Base-by-base conservation (phyloP, 495 filamentous ascomycete genomes). In the Podospora australis region DNA sequence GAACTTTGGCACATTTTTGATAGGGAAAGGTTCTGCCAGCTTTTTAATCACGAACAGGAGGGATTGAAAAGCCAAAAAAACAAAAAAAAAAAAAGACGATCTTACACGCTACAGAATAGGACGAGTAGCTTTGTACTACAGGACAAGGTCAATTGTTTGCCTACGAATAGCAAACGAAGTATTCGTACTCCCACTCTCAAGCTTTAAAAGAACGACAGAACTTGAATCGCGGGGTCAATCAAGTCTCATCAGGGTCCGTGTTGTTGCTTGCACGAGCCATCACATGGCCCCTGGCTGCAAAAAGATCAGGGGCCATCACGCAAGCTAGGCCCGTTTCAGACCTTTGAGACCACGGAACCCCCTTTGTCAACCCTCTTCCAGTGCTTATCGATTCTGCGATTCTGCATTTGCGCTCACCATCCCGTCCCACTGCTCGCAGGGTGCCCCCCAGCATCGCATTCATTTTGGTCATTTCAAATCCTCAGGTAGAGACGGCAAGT, bases 291-390 rank as follows among this genome's bases (percentile, higher is more conserved):
- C 9, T 39, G 41, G 25, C 23, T 26, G 23, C 1, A 14, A 32
- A 34, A 39, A 36, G 16, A 32, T 44, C 43, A 48, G 44, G 48
- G 53, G 55, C 32, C 28, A 6, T 16, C 46, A 39, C 53, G 41
- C 39, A 25, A 41, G 48, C 62, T 65, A 62, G 40, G 32, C 56
- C 58, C 41, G 56, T 62, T 62, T 60, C 56, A 57, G 59, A 46
- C 40, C 48, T 62, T 62, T 60, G 54, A 57, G 59, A 46, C 40
- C 48, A 16, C 16, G 19, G 36, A 48, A 50, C 52, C 60, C n/a
- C 55, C 50, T 55, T 57, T 55, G 46, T 44, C 35, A 22, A 55
- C 20, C 40, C 24, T 29, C n/a, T n/a, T 16, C 34, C 21, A 46
- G 39, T 39, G 39, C 51, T 59, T 57, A 53, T 55, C 57, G 54